Evolutionary conservation across 2,329 filamentous ascomycete genomes (phyloP), one percentile per base, ranked within the genome.

Genomic region (Teratosphaeria epicoccoides): DNA sequence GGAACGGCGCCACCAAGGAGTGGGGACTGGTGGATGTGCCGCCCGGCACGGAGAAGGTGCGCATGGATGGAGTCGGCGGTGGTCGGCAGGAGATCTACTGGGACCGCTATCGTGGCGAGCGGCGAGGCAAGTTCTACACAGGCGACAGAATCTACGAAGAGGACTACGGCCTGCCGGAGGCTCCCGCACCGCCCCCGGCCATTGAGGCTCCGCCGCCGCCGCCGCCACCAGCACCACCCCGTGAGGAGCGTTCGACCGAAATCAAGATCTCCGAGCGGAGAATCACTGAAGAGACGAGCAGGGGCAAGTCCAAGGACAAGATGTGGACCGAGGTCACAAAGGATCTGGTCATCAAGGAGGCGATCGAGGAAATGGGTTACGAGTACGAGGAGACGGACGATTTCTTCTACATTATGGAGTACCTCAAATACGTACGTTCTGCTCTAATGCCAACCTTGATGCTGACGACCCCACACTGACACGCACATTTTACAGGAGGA

Each of bases 261-360:
- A 57, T 73, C 68, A 59, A 52, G 43, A 63, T 63, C 52, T 61
- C 60, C 12, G 55, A 59, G 45, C 56, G 57, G 5, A 51, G 57
- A 25, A 49, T 53, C 46, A 24, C 37, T 17, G 47, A 56, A 50
- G 57, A 72, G 29, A 52, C 52, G 12, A n/a, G 45, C 44, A 11
- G 56, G 51, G 53, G 52, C 43, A 49, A 52, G 53, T 52, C 49
- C 28, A 57, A 57, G 28, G 72, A 70, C 57, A 73, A 75, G 54
- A 87, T 95, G 74, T 97, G 91, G 91, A 98, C 93, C 0, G 93
- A 97, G 70, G 88, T 98, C 61, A 95, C 91, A 45, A 95, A 95
- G 71, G 90, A 95, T 60, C 72, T 97, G 29, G 88, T 97, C 14
- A 77, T 84, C 53, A 82, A 85, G 49, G 89, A 96, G 66, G 93